Conservation (phyloP, 352 stramenopile genomes). For the Plasmopara viticola region DNA sequence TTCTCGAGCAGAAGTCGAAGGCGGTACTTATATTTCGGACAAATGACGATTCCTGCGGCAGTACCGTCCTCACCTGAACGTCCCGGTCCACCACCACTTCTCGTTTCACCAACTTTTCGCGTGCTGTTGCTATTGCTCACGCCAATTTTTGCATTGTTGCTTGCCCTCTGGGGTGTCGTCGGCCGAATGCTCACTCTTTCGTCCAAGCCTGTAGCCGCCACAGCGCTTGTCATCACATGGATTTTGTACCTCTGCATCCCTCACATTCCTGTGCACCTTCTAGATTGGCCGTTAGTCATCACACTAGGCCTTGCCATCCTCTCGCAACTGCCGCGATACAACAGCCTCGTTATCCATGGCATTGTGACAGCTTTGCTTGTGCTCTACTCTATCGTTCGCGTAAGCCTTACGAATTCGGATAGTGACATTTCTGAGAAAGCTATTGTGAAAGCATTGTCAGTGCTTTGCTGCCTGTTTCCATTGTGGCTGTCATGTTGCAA, state of each 20-base stretch:
- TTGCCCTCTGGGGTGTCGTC: constrained; percentile 49
- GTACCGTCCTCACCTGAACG: constrained; percentile 5
- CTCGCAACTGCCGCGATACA: constrained; percentile 22
- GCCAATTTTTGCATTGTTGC: constrained; percentile 40
- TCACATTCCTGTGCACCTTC: constrained; percentile 32
- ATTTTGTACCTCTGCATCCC: constrained; percentile 50
- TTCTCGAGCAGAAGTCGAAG: neutral
- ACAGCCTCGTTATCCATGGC: constrained; percentile 20
- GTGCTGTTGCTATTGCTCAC: constrained; percentile 32
- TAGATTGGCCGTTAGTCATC: constrained; percentile 62
- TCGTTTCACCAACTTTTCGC: constrained; percentile 16
- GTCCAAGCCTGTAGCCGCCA: constrained; percentile 22
- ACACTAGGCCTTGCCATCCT: constrained; percentile 26
- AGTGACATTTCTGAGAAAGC: constrained; percentile 25
- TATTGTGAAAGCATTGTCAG: constrained; percentile 32
- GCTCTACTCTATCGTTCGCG: constrained; percentile 45
- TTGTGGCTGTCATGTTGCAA: constrained; percentile 46
- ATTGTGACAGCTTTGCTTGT: constrained; percentile 27
- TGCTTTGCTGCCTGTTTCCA: constrained; percentile 41
- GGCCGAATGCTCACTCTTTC: constrained; percentile 47
- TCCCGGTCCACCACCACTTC: constrained; percentile 14
- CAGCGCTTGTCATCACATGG: constrained; percentile 28
- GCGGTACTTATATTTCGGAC: neutral
- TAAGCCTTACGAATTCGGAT: constrained; percentile 34
- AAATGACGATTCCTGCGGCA: constrained; percentile 7